Conservation (phyloP, 805 yeast species). For the Spathaspora gorwiae region DNA sequence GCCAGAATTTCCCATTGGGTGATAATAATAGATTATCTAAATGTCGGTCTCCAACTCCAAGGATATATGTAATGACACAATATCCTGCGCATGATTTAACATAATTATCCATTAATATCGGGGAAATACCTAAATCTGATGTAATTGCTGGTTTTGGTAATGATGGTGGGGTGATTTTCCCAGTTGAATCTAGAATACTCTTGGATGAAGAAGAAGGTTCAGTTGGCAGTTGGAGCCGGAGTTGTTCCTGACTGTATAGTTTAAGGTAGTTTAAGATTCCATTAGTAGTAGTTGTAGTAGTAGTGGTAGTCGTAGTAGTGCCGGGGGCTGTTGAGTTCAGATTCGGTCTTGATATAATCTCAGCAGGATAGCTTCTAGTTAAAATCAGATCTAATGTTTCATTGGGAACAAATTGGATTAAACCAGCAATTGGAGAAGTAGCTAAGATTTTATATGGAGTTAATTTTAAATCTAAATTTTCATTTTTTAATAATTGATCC, state of each 20-base stretch:
- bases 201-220: constrained; percentile 20
- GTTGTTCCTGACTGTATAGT: constrained; percentile 42
- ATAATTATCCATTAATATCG: constrained; percentile 85
- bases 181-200: constrained; percentile 16
- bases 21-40: constrained; percentile 81
- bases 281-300: constrained; percentile 35
- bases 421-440: constrained; percentile 86
- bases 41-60: constrained; percentile 98
- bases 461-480: constrained; percentile 80
- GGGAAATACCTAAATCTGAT: constrained; percentile 45
- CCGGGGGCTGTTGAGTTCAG: constrained; percentile 3
- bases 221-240: constrained; percentile 8
- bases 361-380: constrained; percentile 26
- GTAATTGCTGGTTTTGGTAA: constrained; percentile 28
- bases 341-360: constrained; percentile 1
- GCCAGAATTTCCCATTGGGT: constrained; percentile 85
- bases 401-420: constrained; percentile 91
- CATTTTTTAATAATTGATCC: constrained; percentile 84
- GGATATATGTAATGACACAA: constrained; percentile 88
- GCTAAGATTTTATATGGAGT: constrained; percentile 90
- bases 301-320: constrained; percentile 3
- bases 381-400: constrained; percentile 80
- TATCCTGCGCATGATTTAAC: constrained; percentile 96
- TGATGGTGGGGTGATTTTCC: background rate
- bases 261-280: constrained; percentile 72